These are phyloP conservation scores for Ceratocystis eucalypticola DNA, from an alignment of 2,329 filamentous ascomycete species.

Conservation along the genomic window DNA sequence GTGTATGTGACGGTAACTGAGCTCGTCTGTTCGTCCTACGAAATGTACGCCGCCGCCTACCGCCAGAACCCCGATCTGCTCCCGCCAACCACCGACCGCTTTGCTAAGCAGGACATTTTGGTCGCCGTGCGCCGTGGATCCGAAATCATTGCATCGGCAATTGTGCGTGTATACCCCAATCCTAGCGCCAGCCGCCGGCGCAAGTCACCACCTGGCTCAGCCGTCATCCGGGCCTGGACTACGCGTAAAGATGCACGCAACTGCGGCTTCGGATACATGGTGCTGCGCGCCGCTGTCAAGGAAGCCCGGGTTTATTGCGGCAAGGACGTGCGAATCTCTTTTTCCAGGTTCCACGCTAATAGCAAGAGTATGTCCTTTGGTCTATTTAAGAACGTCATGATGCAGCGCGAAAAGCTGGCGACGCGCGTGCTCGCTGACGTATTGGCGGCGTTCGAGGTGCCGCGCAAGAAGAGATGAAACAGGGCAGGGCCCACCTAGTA, in stretches of 20 bases:
- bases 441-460: slow-evolving; percentile 35
- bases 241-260: slow-evolving; percentile 55
- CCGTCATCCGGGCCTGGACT: slow-evolving; percentile 71
- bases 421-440: slow-evolving; percentile 39
- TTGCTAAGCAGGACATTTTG: slow-evolving; percentile 37
- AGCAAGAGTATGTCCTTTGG: slow-evolving; percentile 47
- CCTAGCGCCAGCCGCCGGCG: slow-evolving; percentile 11
- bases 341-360: slow-evolving; percentile 68
- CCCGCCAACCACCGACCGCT: slow-evolving; percentile 21
- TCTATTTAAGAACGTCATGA: slow-evolving; percentile 48
- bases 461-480: slow-evolving; percentile 34
- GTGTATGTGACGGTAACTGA: slow-evolving; percentile 48
- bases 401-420: slow-evolving; percentile 45
- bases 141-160: slow-evolving; percentile 55
- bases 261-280: slow-evolving; percentile 55
- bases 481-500: background rate
- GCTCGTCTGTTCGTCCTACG: slow-evolving; percentile 47
- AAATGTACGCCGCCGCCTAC: slow-evolving; percentile 48
- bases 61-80: slow-evolving; percentile 44
- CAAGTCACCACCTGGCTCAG: slow-evolving; percentile 35
- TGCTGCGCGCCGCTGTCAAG: slow-evolving; percentile 60
- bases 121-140: slow-evolving; percentile 43
- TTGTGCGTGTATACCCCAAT: slow-evolving; percentile 36
- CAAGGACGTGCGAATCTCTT: slow-evolving; percentile 52
- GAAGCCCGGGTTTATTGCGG: slow-evolving; percentile 56